Conservation (phyloP, 2,329 filamentous ascomycete species). For the Aspergillus fructus region DNA sequence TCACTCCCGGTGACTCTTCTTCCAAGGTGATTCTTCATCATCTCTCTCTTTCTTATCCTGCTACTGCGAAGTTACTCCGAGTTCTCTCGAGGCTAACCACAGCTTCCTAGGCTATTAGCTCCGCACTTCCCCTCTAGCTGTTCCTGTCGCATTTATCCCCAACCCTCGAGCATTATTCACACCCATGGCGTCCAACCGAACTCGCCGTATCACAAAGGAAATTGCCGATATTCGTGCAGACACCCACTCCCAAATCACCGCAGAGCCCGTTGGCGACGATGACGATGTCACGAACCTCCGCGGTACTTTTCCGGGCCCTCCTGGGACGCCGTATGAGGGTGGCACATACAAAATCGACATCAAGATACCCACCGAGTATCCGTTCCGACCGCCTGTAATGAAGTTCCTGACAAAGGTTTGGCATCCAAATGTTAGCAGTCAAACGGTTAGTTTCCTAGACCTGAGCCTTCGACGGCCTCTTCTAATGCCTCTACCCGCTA, state of each 20-base stretch:
- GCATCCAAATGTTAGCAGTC: conserved; percentile 95
- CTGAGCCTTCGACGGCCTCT: not conserved
- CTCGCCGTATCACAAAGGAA: conserved; percentile 54
- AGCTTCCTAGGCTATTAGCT: not conserved
- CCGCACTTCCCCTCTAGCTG: not conserved
- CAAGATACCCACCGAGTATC: conserved; percentile 82
- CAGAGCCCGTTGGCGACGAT: conserved; percentile 60
- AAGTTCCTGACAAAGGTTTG: conserved; percentile 90
- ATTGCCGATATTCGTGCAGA: conserved; percentile 58
- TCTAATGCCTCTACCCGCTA: conserved; percentile 37
- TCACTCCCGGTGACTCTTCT: conserved; percentile 1
- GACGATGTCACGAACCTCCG: conserved; percentile 78
- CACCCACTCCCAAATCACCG: conserved; percentile 72
- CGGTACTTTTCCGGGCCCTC: conserved; percentile 80
- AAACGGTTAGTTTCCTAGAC: conserved; percentile 65
- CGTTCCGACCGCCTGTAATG: conserved; percentile 90
- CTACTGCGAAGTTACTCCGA: not conserved
- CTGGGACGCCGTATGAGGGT: conserved; percentile 89
- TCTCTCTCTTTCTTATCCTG: not conserved
- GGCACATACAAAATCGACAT: conserved; percentile 83
- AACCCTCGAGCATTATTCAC: not conserved
- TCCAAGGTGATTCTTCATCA: not conserved
- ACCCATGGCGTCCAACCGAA: conserved; percentile 57
- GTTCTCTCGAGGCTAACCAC: not conserved
- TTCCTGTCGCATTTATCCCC: not conserved